Conservation (phyloP, 495 filamentous ascomycete species). For the Trichoderma asperelloides region DNA sequence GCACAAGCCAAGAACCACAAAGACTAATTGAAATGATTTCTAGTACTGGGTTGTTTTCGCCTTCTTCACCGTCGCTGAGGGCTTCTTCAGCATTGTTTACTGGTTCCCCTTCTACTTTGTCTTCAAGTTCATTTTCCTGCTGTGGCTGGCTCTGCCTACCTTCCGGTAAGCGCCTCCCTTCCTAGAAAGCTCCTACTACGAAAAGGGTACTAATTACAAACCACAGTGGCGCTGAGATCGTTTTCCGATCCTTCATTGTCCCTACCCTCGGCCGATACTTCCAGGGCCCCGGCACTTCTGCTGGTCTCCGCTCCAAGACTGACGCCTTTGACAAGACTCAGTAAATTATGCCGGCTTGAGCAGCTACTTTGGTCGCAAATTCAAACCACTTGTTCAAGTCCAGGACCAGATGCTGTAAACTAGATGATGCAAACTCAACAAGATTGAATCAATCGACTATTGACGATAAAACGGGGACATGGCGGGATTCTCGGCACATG, state of each 20-base stretch:
- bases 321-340: constrained; percentile 60
- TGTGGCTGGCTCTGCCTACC: constrained; percentile 95
- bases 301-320: constrained; percentile 84
- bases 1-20: not conserved
- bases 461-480: not conserved
- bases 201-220: not conserved
- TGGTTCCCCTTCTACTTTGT: constrained; percentile 99
- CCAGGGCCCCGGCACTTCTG: constrained; percentile 63
- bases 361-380: constrained; percentile 1
- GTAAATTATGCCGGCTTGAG: constrained; percentile 22
- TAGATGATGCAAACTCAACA: not conserved
- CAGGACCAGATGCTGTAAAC: not conserved
- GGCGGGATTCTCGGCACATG: not conserved
- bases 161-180: constrained; percentile 58
- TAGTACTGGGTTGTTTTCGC: constrained; percentile 98
- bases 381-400: not conserved
- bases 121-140: constrained; percentile 94
- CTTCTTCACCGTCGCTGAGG: constrained; percentile 90
- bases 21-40: constrained; percentile 22
- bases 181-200: not conserved
- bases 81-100: constrained; percentile 86
- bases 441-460: not conserved
- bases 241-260: constrained; percentile 94
- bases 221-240: constrained; percentile 77
- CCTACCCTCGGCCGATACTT: constrained; percentile 91